Evolutionary conservation across 257 asterid species (phyloP), one percentile per base, ranked within the genome.

Genomic region (Fraxinus excelsior): DNA sequence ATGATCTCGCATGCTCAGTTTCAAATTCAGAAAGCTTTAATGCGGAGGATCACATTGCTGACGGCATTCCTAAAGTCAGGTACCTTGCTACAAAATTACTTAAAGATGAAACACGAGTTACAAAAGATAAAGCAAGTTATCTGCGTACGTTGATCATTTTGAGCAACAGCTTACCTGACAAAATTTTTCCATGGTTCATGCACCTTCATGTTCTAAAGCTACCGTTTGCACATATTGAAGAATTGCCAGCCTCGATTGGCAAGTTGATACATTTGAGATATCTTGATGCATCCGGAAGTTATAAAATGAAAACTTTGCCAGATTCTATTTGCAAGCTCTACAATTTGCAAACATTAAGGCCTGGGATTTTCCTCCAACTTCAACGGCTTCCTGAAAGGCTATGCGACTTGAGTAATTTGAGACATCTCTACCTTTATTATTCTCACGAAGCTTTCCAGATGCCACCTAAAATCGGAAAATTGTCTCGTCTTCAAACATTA

Each of bases 401-500:
- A 76, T 13, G 3, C 9, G 4, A 49, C 38, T 37, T 82, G 81
- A 32, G 62, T 60, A 75, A 64, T 53, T 44, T 82, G 76, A 56
- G 83, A 53, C 83, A 82, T 51, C 44, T 82, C 21, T 19, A n/a
- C n/a, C n/a, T n/a, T n/a, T n/a, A n/a, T n/a, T n/a, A n/a, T n/a
- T n/a, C n/a, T n/a, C n/a, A n/a, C n/a, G n/a, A n/a, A n/a, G n/a
- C n/a, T n/a, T n/a, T n/a, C 18, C 31, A 28, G 18, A 40, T 26
- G 77, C 82, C 80, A 10, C 40, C 21, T 3, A 10, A 51, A 0
- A 80, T 83, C 60, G 78, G 86, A 5, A 14, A 7, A 4, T 66
- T 83, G 67, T 76, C 77, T 7, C 44, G 64, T 65, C 78, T 80
- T 66, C 79, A 35, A 60, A 79, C 79, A 2, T 74, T 79, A n/a